A percentile compares a stretch with the other conserved stretches of the same genome.
These are phyloP conservation scores for Davidsoniella virescens DNA, from an alignment of 2,329 filamentous ascomycete genomes.

Conservation along the genomic window DNA sequence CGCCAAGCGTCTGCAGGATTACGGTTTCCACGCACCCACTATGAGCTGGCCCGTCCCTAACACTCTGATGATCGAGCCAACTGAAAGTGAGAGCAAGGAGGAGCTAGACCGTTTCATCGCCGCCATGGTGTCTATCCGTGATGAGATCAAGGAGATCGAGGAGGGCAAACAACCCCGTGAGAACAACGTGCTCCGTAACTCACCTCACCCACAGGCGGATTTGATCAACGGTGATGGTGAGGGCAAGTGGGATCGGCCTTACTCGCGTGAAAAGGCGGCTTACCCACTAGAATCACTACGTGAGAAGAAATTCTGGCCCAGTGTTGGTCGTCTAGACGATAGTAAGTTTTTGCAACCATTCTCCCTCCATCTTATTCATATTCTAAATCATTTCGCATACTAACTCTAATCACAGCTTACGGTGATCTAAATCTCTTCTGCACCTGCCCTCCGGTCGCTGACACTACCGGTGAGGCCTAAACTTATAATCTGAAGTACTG, in stretches of 20 bases:
- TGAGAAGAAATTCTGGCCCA: slow-evolving; percentile 98
- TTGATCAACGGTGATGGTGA: slow-evolving; percentile 42
- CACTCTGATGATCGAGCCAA: slow-evolving; percentile 96
- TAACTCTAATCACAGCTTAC: slow-evolving; percentile 41
- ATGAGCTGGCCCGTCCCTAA: slow-evolving; percentile 95
- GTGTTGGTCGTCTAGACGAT: slow-evolving; percentile 73
- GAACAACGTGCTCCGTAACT: slow-evolving; percentile 74
- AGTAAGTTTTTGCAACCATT: slow-evolving; percentile 35
- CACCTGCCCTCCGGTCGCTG: slow-evolving; percentile 75
- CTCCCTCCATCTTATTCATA: neutral
- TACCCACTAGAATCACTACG: slow-evolving; percentile 69
- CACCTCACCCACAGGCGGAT: slow-evolving; percentile 74
- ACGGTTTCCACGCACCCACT: slow-evolving; percentile 91
- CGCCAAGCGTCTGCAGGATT: slow-evolving; percentile 91
- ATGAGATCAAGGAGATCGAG: slow-evolving; percentile 73
- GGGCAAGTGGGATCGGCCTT: slow-evolving; percentile 62
- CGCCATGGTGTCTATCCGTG: slow-evolving; percentile 69
- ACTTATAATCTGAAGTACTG: neutral
- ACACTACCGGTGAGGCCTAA: slow-evolving; percentile 25
- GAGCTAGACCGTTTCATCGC: slow-evolving; percentile 91
- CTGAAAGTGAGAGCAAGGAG: slow-evolving; percentile 79
- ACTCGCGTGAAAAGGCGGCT: slow-evolving; percentile 66
- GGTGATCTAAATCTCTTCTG: slow-evolving; percentile 90
- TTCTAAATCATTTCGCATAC: neutral
- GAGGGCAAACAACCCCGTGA: slow-evolving; percentile 58